Conservation (phyloP, 169 alveolate species). For the Plasmodium ovale region DNA sequence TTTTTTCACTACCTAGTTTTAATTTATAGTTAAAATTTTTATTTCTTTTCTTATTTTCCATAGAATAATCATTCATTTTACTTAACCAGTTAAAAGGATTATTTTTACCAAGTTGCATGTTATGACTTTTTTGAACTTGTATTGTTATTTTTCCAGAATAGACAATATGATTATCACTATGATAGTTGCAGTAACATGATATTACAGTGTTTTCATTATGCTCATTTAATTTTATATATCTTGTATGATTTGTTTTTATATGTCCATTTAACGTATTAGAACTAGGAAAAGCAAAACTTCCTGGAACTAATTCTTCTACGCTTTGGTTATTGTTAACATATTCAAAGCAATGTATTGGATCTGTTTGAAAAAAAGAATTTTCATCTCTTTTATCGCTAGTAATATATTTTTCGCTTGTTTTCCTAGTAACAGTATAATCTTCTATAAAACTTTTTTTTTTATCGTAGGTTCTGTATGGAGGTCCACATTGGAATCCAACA, state of each 20-base stretch:
- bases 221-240: constrained; percentile 28
- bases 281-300: constrained; percentile 18
- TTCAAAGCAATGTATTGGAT: constrained; percentile 57
- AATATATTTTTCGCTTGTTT: background rate
- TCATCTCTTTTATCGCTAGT: background rate
- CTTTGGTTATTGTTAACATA: constrained; percentile 33
- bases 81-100: background rate
- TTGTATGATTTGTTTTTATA: constrained; percentile 15
- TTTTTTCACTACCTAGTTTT: background rate
- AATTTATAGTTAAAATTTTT: background rate
- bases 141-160: constrained; percentile 39
- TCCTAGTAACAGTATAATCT: background rate
- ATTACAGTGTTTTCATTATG: background rate
- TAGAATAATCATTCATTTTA: background rate
- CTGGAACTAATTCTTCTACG: constrained; percentile 14
- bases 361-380: constrained; percentile 20
- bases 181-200: constrained; percentile 44
- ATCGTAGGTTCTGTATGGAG: constrained; percentile 14
- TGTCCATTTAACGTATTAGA: constrained; percentile 4
- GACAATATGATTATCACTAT: constrained; percentile 9
- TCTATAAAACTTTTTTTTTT: background rate
- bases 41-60: background rate
- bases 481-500: constrained; percentile 72
- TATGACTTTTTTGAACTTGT: constrained; percentile 5
- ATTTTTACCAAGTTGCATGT: background rate